Evolutionary conservation across 2,329 filamentous ascomycete species (phyloP).

Genomic region (Aureobasidium sp.): DNA sequence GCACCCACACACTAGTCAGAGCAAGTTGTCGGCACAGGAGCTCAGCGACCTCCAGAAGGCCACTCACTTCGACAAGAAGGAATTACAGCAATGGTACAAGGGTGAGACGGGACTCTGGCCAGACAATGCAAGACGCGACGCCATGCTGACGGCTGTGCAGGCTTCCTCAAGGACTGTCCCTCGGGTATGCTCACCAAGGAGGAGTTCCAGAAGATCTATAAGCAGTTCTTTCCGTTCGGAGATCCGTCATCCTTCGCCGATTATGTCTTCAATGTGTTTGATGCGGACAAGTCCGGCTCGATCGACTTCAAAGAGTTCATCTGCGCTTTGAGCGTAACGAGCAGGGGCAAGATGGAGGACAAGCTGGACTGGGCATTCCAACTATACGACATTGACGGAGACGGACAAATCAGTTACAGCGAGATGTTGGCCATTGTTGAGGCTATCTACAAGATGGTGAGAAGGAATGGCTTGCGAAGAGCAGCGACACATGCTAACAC

Average conservation of each 20-base stretch:
- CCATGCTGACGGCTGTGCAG: constrained; percentile 44
- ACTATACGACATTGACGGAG: constrained; percentile 96
- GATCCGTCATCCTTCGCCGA: constrained; percentile 96
- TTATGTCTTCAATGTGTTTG: constrained; percentile 99
- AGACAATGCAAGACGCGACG: neutral
- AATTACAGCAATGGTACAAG: constrained; percentile 99
- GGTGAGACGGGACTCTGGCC: constrained; percentile 49
- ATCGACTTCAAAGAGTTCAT: constrained; percentile 99
- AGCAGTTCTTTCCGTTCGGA: constrained; percentile 98
- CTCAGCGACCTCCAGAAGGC: constrained; percentile 91
- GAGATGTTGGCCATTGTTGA: constrained; percentile 99
- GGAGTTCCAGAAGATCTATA: constrained; percentile 99
- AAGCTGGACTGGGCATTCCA: constrained; percentile 99
- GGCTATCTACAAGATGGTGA: constrained; percentile 99
- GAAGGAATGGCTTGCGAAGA: neutral
- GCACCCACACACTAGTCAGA: constrained; percentile 58
- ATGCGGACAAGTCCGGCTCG: constrained; percentile 90
- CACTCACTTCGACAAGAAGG: constrained; percentile 99
- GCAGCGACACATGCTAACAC: constrained; percentile 7
- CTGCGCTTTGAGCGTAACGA: constrained; percentile 92
- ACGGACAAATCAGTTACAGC: constrained; percentile 97
- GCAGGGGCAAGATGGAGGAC: constrained; percentile 97
- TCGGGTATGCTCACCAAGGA: constrained; percentile 94
- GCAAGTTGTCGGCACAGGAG: constrained; percentile 94
- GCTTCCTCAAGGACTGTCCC: constrained; percentile 96